Base-by-base conservation (phyloP, 371 early-diverging fungal species). In the Quaeritorhiza haematococci region DNA sequence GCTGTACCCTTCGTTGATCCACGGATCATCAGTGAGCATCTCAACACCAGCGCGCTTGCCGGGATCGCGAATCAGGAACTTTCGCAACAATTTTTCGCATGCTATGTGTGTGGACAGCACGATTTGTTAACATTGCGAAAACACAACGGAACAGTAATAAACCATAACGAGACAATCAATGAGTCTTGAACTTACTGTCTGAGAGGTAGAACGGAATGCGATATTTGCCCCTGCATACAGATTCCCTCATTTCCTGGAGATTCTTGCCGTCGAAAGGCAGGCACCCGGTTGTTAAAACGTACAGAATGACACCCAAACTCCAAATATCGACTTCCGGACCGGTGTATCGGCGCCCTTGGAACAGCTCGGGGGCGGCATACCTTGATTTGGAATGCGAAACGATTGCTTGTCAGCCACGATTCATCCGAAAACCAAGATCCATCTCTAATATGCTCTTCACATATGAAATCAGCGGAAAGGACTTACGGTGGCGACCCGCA, bases 181-280 rank as follows among this genome's bases (percentile, higher is more conserved):
- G 23, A 35, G 3, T 48, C 3, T 53, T 21, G 47, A 7, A 66
- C 70, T 59, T 68, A 75, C 78, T 54, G 52, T 80, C 86, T 0
- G 77, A 75, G 21, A 80, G 62, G 53, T 79, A 82, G 57, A 82
- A 82, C 8, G 83, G 83, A 57, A 80, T 77, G 45, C 79, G 66
- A 58, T 82, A 82, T 53, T 78, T 82, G 6, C 83, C 83, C 21
- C 80, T 64, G 58, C 80, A 79, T 8, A 88, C 86, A 32, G 80
- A 80, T 49, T 81, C 81, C 23, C 86, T 62, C 68, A 84, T 80
- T 46, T 74, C 77, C 49, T 76, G 78, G 33, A 85, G 60, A 59
- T 83, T 82, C 59, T 83, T 83, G 34, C 86, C 86, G 52, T 86
- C 83, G 74, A 93, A 95, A 0, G 96, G 92, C 45, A 93, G 85